Conservation (phyloP, 2,329 filamentous ascomycete species). For the Orbilia quercus region DNA sequence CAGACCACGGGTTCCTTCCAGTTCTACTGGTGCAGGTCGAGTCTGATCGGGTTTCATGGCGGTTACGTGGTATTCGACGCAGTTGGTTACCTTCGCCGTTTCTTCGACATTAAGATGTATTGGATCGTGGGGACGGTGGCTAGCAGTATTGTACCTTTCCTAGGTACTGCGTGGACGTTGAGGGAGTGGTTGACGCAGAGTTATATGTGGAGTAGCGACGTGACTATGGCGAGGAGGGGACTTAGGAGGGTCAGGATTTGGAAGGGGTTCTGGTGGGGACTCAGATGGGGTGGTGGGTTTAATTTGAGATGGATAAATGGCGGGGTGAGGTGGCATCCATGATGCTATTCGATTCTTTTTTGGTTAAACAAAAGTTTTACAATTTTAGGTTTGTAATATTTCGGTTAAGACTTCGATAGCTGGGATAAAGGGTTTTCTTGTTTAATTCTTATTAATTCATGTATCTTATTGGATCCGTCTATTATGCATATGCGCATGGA, state of each 20-base stretch:
- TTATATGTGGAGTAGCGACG: constrained; percentile 54
- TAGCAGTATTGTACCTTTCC: constrained; percentile 46
- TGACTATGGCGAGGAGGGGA: constrained; percentile 45
- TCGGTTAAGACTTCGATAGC: too few relatives aligned
- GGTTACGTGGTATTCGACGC: constrained; percentile 63
- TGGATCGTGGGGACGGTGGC: constrained; percentile 58
- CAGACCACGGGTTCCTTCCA: constrained; percentile 65
- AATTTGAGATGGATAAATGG: constrained; percentile 44
- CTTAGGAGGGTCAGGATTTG: constrained; percentile 52
- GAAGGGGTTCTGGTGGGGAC: constrained; percentile 54
- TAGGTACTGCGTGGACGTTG: constrained; percentile 28
- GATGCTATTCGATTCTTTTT: constrained; percentile 3
- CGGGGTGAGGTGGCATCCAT: constrained; percentile 40
- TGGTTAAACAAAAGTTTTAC: too few relatives aligned
- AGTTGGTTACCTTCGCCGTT: constrained; percentile 58
- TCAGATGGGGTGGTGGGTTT: constrained; percentile 34
- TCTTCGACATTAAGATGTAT: constrained; percentile 58
- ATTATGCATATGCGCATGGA: too few relatives aligned
- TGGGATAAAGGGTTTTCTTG: too few relatives aligned
- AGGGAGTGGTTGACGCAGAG: constrained; percentile 58
- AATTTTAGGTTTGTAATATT: too few relatives aligned
- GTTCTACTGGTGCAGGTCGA: constrained; percentile 64
- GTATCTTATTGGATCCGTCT: too few relatives aligned
- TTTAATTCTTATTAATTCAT: too few relatives aligned
- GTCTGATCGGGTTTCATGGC: constrained; percentile 62